Evolutionary conservation across 1,139 yeast species (phyloP).

Genomic region (Hemisphaericaspora subhashii): DNA sequence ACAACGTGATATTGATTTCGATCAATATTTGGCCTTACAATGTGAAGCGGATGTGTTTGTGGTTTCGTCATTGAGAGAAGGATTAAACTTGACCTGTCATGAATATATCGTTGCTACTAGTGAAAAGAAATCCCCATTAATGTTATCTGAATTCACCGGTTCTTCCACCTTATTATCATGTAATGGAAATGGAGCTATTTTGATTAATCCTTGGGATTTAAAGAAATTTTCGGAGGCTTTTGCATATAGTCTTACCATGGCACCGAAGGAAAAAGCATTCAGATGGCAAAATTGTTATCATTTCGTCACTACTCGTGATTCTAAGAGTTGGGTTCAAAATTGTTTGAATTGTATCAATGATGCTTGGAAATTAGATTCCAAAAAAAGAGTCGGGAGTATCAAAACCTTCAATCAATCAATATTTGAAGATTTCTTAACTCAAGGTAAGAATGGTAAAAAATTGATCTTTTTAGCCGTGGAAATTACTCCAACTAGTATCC

Average conservation of each 20-base stretch:
- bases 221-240: slow-evolving; percentile 64
- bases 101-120: slow-evolving; percentile 82
- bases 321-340: slow-evolving; percentile 68
- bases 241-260: slow-evolving; percentile 63
- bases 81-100: slow-evolving; percentile 94
- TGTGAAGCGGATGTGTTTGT: slow-evolving; percentile 85
- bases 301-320: slow-evolving; percentile 65
- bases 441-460: slow-evolving; percentile 39
- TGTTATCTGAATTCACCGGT: slow-evolving; percentile 92
- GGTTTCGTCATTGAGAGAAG: slow-evolving; percentile 92
- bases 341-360: slow-evolving; percentile 56
- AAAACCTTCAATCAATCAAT: slow-evolving; percentile 27
- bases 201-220: slow-evolving; percentile 91
- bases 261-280: slow-evolving; percentile 50
- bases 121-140: slow-evolving; percentile 74
- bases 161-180: slow-evolving; percentile 70
- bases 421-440: slow-evolving; percentile 39
- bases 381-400: slow-evolving; percentile 26
- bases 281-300: slow-evolving; percentile 66
- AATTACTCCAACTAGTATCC: slow-evolving; percentile 31
- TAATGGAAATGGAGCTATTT: slow-evolving; percentile 61
- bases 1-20: slow-evolving; percentile 85
- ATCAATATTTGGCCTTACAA: slow-evolving; percentile 83
- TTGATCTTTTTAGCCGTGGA: slow-evolving; percentile 59
- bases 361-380: slow-evolving; percentile 63